Base-by-base conservation (phyloP, 345 rosid genomes). In the Arabidopsis suecica region DNA sequence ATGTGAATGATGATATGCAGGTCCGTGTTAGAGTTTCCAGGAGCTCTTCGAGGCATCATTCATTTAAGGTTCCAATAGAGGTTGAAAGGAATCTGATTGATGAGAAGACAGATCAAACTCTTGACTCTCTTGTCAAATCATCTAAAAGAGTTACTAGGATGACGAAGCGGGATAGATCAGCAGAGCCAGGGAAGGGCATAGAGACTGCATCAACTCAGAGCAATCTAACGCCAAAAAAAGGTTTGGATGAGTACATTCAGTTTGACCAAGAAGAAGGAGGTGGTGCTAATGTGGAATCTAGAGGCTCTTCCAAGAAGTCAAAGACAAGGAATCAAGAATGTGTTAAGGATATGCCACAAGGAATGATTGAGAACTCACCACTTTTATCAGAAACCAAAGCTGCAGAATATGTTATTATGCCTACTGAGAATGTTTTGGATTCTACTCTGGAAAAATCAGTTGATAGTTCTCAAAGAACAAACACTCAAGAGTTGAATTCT, bases 121-220 rank as follows among this genome's bases (percentile, higher is more conserved):
- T 53, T 51, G 53, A 69, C 25, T 47, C 47, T 34, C 59, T 28
- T 28, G 32, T 28, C 32, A 28, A 28, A 28, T 28, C 32, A 28
- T 28, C 32, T 28, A 28, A 28, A 28, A 28, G 32, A 28, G 32
- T 3, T 28, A 28, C 32, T 28, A 28, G 32, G 32, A 28, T 3
- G 36, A 69, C 8, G 74, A 75, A 67, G 68, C 54, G 68, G 23
- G 61, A 20, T 40, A 67, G 50, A 41, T 38, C 79, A 20, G 33
- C 13, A 56, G 55, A 36, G 51, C 38, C 65, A 12, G 53, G 7
- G 44, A 58, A 28, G 32, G 32, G 2, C 32, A 28, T 28, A 28
- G 32, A 28, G 25, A 23, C 25, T 23, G 25, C 25, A 23, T 23
- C 25, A 28, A 50, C 33, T 42, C 68, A 40, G 28, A 22, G 32